Evolutionary conservation across 1,284 basidiomycete genomes (phyloP).

Genomic region (Ustilago sp.): DNA sequence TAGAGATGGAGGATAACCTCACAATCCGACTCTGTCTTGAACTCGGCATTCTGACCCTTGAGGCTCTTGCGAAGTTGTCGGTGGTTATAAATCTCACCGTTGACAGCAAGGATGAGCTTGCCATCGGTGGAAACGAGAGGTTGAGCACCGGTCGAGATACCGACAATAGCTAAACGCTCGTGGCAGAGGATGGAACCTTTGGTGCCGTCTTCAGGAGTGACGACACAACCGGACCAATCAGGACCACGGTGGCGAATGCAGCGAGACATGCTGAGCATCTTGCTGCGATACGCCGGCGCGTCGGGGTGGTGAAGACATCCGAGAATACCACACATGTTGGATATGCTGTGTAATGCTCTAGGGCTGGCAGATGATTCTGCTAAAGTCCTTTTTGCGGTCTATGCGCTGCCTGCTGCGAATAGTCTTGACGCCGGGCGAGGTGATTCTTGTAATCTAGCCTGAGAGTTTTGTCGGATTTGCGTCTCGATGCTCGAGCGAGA

Average conservation of each 20-base stretch:
- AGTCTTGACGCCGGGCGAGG: neutral
- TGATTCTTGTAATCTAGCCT: neutral
- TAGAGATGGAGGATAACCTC: conserved; percentile 85
- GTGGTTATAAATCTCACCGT: conserved; percentile 99
- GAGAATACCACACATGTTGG: conserved; percentile 67
- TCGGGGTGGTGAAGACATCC: conserved; percentile 67
- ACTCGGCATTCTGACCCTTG: conserved; percentile 75
- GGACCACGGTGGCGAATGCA: conserved; percentile 69
- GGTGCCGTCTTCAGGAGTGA: conserved; percentile 54
- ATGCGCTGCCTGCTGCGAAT: neutral
- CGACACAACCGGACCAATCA: conserved; percentile 69
- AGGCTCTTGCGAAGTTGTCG: conserved; percentile 81
- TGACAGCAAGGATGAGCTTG: conserved; percentile 88
- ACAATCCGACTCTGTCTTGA: conserved; percentile 99
- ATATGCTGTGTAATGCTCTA: neutral
- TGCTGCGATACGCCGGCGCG: conserved; percentile 63
- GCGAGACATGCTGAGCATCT: conserved; percentile 68
- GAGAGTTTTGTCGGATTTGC: neutral
- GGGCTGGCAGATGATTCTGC: neutral
- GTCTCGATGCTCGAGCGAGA: neutral
- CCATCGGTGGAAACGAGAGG: conserved; percentile 90
- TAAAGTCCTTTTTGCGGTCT: neutral
- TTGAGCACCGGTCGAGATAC: conserved; percentile 97
- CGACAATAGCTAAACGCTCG: conserved; percentile 87
- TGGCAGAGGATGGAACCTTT: conserved; percentile 70